These are phyloP conservation scores for Gelatoporia subvermispora DNA, from an alignment of 768 basidiomycete genomes.

Conservation along the genomic window DNA sequence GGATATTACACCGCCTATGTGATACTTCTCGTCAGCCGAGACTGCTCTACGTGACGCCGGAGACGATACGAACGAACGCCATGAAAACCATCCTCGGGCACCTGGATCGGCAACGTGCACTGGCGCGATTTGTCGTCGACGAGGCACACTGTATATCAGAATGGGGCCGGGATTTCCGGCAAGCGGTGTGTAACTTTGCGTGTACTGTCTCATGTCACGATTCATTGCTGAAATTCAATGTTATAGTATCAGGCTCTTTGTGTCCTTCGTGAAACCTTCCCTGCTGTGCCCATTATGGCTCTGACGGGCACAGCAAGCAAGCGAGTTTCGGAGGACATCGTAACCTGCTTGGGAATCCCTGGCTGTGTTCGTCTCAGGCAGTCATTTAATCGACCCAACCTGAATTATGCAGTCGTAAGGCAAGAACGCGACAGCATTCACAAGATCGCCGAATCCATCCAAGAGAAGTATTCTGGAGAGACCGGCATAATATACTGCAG, in stretches of 20 bases:
- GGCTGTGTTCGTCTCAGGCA: slow-evolving; percentile 60
- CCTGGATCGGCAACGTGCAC: slow-evolving; percentile 49
- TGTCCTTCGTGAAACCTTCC: slow-evolving; percentile 67
- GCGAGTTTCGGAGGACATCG: slow-evolving; percentile 75
- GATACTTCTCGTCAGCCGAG: slow-evolving; percentile 43
- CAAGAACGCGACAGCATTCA: slow-evolving; percentile 44
- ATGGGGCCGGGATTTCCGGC: slow-evolving; percentile 93
- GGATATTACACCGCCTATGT: slow-evolving; percentile 40
- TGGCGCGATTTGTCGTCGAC: slow-evolving; percentile 92
- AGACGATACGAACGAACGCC: slow-evolving; percentile 64
- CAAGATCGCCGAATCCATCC: slow-evolving; percentile 69
- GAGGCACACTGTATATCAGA: slow-evolving; percentile 93
- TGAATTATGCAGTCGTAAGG: slow-evolving; percentile 63
- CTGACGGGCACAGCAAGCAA: slow-evolving; percentile 92
- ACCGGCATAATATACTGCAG: slow-evolving; percentile 86
- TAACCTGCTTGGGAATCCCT: slow-evolving; percentile 57
- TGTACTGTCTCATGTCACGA: neutral
- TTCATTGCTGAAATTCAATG: too few relatives aligned
- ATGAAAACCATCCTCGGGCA: slow-evolving; percentile 50
- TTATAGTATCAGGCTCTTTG: slow-evolving; percentile 65
- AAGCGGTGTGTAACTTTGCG: slow-evolving; percentile 36
- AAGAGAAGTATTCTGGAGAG: slow-evolving; percentile 46
- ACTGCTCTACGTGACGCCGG: slow-evolving; percentile 88
- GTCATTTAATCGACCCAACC: slow-evolving; percentile 93
- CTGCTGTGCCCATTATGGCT: slow-evolving; percentile 87